phyloP scores from a whole-genome alignment of 1,284 basidiomycete species.

The Ceratobasidium sp. region DNA sequence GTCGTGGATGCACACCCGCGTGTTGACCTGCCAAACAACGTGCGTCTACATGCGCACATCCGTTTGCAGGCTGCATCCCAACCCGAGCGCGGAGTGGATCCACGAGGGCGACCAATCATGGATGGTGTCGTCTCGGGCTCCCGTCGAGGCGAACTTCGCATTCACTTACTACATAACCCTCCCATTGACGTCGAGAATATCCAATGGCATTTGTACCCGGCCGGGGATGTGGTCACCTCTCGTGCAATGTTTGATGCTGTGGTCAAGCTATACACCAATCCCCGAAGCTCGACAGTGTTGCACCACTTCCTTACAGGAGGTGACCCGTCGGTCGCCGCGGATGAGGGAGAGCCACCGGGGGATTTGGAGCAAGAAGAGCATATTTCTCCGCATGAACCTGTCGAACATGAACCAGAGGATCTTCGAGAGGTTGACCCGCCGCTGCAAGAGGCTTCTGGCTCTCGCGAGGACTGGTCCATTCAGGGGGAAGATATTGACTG shows the following conservation, averaged over 20 bases:
- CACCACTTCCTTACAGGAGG: conserved; percentile 60
- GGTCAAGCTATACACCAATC: conserved; percentile 59
- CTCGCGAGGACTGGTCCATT: conserved; percentile 9
- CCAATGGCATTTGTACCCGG: conserved; percentile 71
- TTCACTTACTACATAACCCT: conserved; percentile 65
- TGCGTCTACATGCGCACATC: conserved; percentile 70
- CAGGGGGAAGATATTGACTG: conserved; percentile 28
- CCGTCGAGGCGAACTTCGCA: conserved; percentile 63
- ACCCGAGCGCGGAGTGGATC: conserved; percentile 62
- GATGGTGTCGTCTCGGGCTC: conserved; percentile 67
- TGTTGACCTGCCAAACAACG: conserved; percentile 62
- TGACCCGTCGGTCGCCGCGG: not conserved
- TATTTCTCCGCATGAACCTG: not conserved
- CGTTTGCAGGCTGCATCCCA: conserved; percentile 67
- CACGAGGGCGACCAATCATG: conserved; percentile 57
- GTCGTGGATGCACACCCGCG: conserved; percentile 64
- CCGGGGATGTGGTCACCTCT: conserved; percentile 68
- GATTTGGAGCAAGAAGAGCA: not conserved
- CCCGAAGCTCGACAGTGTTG: conserved; percentile 62
- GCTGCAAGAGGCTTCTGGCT: conserved; percentile 35
- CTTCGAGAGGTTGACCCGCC: conserved; percentile 23
- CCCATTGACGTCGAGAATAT: conserved; percentile 67
- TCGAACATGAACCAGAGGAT: conserved; percentile 34
- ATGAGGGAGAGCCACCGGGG: not conserved
- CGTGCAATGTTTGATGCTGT: conserved; percentile 72